Conservation (phyloP, 2,329 filamentous ascomycete genomes). For the Monosporascus cannonballus region DNA sequence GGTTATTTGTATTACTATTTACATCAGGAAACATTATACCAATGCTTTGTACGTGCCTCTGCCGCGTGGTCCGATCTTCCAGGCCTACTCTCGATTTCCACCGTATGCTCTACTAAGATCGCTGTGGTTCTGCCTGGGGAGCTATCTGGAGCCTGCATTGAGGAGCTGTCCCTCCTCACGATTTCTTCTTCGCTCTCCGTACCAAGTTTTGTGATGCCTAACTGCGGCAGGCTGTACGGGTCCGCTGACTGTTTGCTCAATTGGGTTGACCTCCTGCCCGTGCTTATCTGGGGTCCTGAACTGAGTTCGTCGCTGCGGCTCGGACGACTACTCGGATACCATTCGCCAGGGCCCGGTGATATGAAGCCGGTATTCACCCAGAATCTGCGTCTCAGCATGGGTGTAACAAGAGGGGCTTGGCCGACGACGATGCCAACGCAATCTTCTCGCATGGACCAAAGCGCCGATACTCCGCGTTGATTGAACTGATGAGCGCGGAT, state of each 20-base stretch:
- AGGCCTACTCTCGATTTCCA: background rate
- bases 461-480: slow-evolving; percentile 25
- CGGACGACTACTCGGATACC: too few relatives aligned
- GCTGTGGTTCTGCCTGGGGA: background rate
- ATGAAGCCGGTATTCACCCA: slow-evolving; percentile 10
- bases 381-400: slow-evolving; percentile 20
- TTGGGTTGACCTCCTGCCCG: background rate
- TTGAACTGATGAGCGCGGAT: slow-evolving; percentile 20
- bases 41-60: too few relatives aligned
- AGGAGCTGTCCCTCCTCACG: background rate
- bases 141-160: background rate
- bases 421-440: slow-evolving; percentile 31
- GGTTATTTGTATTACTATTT: too few relatives aligned
- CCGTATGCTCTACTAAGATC: slow-evolving; percentile 2
- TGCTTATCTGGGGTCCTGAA: background rate
- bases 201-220: slow-evolving; percentile 7
- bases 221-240: slow-evolving; percentile 12
- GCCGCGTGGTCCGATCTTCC: too few relatives aligned
- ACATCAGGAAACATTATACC: too few relatives aligned
- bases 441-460: slow-evolving; percentile 34
- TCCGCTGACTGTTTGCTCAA: slow-evolving; percentile 10
- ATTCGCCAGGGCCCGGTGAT: background rate
- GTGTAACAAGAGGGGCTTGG: slow-evolving; percentile 29
- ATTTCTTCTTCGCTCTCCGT: slow-evolving; percentile 4
- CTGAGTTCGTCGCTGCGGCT: slow-evolving; percentile 9